Evolutionary conservation across 2,329 filamentous ascomycete species (phyloP), one percentile per base, ranked within the genome.

Genomic region (Emmonsia crescens): DNA sequence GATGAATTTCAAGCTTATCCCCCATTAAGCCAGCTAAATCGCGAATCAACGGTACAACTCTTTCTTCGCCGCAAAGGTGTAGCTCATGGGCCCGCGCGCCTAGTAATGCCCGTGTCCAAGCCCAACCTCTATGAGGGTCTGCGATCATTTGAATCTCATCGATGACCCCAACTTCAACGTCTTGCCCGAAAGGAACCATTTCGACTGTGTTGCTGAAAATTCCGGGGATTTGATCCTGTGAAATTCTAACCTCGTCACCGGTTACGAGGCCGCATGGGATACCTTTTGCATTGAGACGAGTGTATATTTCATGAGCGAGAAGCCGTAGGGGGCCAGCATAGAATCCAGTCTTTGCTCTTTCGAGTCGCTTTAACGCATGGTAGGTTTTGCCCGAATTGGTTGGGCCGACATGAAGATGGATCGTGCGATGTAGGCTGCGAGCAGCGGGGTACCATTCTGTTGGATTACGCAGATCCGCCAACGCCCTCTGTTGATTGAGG

Each of bases 321-420:
- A 99, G 78, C 57, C 94, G 84, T 52, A 99, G 78, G 0, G 94
- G 94, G 0, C 95, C 94, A 3, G 93, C 91, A 72, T 97, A 99
- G 57, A 96, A 86, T 46, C 94, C 94, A 9, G 80, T 82, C 36
- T 86, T 81, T 2, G 88, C 87, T 57, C 84, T 80, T 72, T 96
- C 90, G 12, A 99, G 81, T 14, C 88, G 85, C 75, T 96, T 87
- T 65, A 99, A 77, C 0, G 94, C 95, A 71, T 91, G 88, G 72
- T 97, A 99, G 0, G 95, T 99, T 79, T 99, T 99, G 62, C 94
- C 94, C 0, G 94, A 97, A 74, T 99, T 99, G 1, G 94, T 99
- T 1, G 94, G 94, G 0, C 94, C 94, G 57, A 99, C 91, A 69
- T 99, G 94, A 24, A 99, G 79, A 76, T 97, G 91, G 48, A 99